Percentiles rank a stretch among this genome's conserved stretches.
Conservation (phyloP, 1,139 yeast species). For the Hyphopichia fennica region DNA sequence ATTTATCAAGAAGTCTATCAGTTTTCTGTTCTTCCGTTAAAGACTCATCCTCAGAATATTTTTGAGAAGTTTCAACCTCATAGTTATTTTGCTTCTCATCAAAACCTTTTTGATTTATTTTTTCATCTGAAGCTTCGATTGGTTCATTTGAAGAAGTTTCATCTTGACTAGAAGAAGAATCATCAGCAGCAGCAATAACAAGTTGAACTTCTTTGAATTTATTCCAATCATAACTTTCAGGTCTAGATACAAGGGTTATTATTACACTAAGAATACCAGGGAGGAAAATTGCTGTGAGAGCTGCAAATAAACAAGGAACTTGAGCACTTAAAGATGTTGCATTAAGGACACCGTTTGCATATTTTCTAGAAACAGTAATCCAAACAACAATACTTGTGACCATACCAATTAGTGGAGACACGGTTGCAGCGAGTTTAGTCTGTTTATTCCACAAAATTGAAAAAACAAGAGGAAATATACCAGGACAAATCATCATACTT, state of each 20-base stretch:
- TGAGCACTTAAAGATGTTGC: conserved; percentile 11
- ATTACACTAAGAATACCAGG: conserved; percentile 29
- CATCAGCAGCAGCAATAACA: conserved; percentile 13
- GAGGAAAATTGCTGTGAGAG: conserved; percentile 29
- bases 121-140: neutral
- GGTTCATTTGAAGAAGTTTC: neutral
- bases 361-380: conserved; percentile 22
- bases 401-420: conserved; percentile 26
- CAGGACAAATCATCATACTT: conserved; percentile 36
- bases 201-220: conserved; percentile 22
- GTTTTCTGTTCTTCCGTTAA: conserved; percentile 2
- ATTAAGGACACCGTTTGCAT: conserved; percentile 16
- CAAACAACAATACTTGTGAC: conserved; percentile 23
- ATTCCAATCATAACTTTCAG: conserved; percentile 33
- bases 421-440: conserved; percentile 24
- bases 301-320: conserved; percentile 32
- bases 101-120: neutral
- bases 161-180: neutral
- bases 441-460: conserved; percentile 35
- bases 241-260: conserved; percentile 25
- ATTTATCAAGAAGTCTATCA: conserved; percentile 6
- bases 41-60: neutral
- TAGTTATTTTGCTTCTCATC: conserved; percentile 3
- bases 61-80: neutral
- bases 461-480: conserved; percentile 31